Percentiles rank a stretch among this genome's conserved stretches.
These are phyloP conservation scores for Diaporthe ampelina DNA, from an alignment of 2,329 filamentous ascomycete genomes.

Conservation along the genomic window DNA sequence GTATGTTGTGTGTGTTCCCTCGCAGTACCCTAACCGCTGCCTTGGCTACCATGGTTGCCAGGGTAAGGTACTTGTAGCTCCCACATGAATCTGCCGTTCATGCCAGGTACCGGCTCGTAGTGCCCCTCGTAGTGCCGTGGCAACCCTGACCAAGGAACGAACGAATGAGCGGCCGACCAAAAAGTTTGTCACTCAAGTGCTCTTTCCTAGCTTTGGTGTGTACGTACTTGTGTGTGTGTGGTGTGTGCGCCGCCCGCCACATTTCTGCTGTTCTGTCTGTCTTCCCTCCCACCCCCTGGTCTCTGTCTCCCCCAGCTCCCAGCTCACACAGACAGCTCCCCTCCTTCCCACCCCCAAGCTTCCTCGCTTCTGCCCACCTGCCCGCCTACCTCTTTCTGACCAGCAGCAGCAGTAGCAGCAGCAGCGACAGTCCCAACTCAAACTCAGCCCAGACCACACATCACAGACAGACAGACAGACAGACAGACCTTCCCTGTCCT, in stretches of 20 bases:
- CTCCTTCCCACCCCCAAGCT: neutral
- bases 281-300: neutral
- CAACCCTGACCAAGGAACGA: conserved; percentile 7
- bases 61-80: neutral
- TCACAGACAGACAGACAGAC: neutral
- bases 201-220: neutral
- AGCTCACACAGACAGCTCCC: neutral
- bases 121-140: neutral
- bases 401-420: conserved; percentile 4
- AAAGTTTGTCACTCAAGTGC: conserved; percentile 5
- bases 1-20: too few species aligned
- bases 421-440: neutral
- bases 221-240: neutral
- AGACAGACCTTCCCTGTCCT: neutral
- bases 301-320: neutral
- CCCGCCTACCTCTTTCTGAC: conserved; percentile 11
- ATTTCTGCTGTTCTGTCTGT: neutral
- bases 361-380: neutral
- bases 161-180: neutral
- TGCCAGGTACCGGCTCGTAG: conserved; percentile 9
- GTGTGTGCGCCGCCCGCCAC: conserved; percentile 6
- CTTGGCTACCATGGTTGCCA: neutral
- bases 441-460: conserved; percentile 26
- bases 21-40: neutral
- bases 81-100: conserved; percentile 11